These are phyloP conservation scores for Taiwanofungus camphoratus DNA, from an alignment of 1,284 basidiomycete species.

Conservation along the genomic window DNA sequence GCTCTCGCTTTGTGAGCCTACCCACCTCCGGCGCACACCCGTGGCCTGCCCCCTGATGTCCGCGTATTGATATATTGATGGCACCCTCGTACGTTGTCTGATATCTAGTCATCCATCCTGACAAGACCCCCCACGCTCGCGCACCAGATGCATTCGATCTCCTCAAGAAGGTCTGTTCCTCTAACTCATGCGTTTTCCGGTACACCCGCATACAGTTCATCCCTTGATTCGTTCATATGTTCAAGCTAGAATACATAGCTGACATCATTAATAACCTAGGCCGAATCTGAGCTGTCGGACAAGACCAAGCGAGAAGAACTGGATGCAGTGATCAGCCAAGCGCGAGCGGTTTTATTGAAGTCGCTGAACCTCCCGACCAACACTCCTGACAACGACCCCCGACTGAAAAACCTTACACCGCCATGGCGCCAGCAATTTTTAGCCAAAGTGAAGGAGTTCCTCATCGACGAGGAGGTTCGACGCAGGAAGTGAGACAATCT, in stretches of 20 bases:
- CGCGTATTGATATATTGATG: slow-evolving; percentile 16
- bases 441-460: slow-evolving; percentile 65
- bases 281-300: slow-evolving; percentile 74
- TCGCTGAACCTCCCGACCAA: slow-evolving; percentile 51
- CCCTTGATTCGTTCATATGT: background rate
- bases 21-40: slow-evolving; percentile 10
- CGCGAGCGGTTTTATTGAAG: slow-evolving; percentile 59
- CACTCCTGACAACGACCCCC: slow-evolving; percentile 49
- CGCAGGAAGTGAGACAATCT: slow-evolving; percentile 65
- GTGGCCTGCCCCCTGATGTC: slow-evolving; percentile 4
- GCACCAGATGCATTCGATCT: slow-evolving; percentile 82
- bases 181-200: background rate
- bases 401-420: slow-evolving; percentile 49
- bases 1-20: slow-evolving; percentile 67
- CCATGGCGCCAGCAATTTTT: slow-evolving; percentile 60
- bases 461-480: slow-evolving; percentile 79
- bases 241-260: too few species aligned
- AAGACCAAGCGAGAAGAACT: slow-evolving; percentile 69
- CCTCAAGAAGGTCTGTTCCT: slow-evolving; percentile 68
- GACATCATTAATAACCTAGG: slow-evolving; percentile 37
- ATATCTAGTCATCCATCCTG: slow-evolving; percentile 76
- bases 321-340: slow-evolving; percentile 71
- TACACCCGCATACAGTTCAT: background rate
- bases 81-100: slow-evolving; percentile 35
- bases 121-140: slow-evolving; percentile 73